Conservation (phyloP, 176 grass and related monocot species). For the Aegilops umbellulata region DNA sequence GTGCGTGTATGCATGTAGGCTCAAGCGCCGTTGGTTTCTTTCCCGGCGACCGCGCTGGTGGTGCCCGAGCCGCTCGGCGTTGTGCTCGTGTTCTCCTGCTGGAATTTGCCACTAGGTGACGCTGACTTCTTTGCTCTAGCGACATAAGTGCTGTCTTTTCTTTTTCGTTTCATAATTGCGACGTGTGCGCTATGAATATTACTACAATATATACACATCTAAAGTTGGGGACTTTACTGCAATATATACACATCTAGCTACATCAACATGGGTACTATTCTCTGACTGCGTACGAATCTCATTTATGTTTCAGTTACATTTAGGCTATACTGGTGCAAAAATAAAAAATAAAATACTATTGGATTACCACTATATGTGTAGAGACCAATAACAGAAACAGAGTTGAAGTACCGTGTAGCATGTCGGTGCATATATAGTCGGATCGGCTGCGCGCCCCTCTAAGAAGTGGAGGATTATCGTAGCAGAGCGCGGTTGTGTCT, state of each 20-base stretch:
- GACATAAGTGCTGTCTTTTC: not conserved
- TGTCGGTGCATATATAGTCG: no score
- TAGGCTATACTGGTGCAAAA: no score
- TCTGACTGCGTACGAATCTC: no score
- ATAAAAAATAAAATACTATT: no score
- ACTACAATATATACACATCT: no score
- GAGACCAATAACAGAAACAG: no score
- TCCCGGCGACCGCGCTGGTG: slow-evolving; percentile 61
- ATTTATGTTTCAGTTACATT: no score
- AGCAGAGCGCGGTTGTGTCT: no score
- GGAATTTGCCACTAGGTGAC: slow-evolving; percentile 73
- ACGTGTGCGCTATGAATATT: not conserved
- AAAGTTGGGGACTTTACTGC: not conserved
- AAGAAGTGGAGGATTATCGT: no score
- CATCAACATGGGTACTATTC: not conserved
- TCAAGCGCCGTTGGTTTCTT: slow-evolving; percentile 47
- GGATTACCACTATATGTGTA: no score
- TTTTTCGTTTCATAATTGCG: not conserved
- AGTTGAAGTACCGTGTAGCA: no score
- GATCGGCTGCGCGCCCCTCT: no score
- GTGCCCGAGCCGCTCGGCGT: slow-evolving; percentile 76
- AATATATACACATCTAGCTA: not conserved
- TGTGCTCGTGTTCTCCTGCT: slow-evolving; percentile 75
- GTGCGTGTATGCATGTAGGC: slow-evolving; percentile 23
- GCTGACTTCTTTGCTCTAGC: not conserved